phyloP scores from a whole-genome alignment of 75 land plant genomes.

The Adiantum capillusveneris region DNA sequence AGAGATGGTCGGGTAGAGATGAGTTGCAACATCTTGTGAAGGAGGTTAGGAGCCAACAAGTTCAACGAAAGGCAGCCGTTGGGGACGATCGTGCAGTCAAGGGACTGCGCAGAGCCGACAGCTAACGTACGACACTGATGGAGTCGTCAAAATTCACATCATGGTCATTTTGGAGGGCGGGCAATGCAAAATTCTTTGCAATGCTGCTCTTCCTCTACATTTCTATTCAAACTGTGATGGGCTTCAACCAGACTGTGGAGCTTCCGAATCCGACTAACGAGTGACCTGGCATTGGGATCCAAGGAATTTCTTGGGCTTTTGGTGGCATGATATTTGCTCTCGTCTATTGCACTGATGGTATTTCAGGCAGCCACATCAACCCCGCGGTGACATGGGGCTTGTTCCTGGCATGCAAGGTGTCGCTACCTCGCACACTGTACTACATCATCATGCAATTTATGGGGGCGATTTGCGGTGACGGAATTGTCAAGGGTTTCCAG shows the following conservation, averaged over 20 bases:
- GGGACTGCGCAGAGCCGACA: conserved; percentile 51
- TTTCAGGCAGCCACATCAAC: conserved; percentile 63
- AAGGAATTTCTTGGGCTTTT: conserved; percentile 51
- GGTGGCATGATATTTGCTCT: conserved; percentile 53
- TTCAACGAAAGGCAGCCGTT: conserved; percentile 48
- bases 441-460: conserved; percentile 59
- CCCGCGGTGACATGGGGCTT: conserved; percentile 61
- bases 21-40: too few species aligned
- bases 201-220: conserved; percentile 67
- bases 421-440: conserved; percentile 45
- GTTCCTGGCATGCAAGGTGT: conserved; percentile 55
- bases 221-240: conserved; percentile 56
- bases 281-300: conserved; percentile 41
- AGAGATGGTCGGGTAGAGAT: too few species aligned
- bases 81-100: conserved; percentile 42
- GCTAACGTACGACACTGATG: conserved; percentile 40
- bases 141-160: conserved; percentile 46
- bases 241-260: conserved; percentile 19
- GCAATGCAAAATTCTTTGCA: conserved; percentile 66
- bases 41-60: conserved; percentile 46
- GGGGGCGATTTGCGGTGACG: conserved; percentile 58
- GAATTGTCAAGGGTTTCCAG: conserved; percentile 62
- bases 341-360: conserved; percentile 49
- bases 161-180: conserved; percentile 74
- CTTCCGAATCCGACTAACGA: background rate